phyloP scores from a whole-genome alignment of 1,284 basidiomycete genomes.

The Ustilago loliicola region DNA sequence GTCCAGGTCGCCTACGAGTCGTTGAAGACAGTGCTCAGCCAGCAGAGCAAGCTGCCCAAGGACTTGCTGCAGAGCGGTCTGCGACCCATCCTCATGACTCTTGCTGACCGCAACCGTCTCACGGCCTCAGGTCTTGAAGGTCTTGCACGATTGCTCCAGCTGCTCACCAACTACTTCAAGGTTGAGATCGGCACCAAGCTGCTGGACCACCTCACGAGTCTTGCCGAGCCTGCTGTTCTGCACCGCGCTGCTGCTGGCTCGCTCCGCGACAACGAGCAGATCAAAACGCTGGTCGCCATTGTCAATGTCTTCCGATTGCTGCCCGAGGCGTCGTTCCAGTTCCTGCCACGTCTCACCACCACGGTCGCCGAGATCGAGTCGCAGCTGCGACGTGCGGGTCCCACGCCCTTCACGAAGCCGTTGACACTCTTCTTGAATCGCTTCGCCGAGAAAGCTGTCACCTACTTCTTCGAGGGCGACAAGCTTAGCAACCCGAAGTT shows the following conservation, averaged over 20 bases:
- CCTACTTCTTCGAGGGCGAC: slow-evolving; percentile 80
- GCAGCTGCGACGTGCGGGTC: slow-evolving; percentile 87
- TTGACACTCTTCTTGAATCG: slow-evolving; percentile 91
- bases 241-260: slow-evolving; percentile 62
- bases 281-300: slow-evolving; percentile 91
- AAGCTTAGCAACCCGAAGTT: slow-evolving; percentile 76
- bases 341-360: slow-evolving; percentile 87
- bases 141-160: slow-evolving; percentile 91
- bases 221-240: slow-evolving; percentile 63
- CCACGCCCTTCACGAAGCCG: slow-evolving; percentile 93
- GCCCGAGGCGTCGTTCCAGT: slow-evolving; percentile 86
- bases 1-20: slow-evolving; percentile 97
- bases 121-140: slow-evolving; percentile 94
- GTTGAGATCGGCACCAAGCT: slow-evolving; percentile 99
- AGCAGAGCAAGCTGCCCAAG: slow-evolving; percentile 93
- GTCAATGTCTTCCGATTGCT: slow-evolving; percentile 98
- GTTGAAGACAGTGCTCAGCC: slow-evolving; percentile 84
- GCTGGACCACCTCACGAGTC: slow-evolving; percentile 79
- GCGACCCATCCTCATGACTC: slow-evolving; percentile 96
- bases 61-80: slow-evolving; percentile 95
- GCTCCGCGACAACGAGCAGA: slow-evolving; percentile 84
- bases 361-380: slow-evolving; percentile 94
- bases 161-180: slow-evolving; percentile 99
- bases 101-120: slow-evolving; percentile 93
- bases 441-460: slow-evolving; percentile 86